Evolutionary conservation across 163 green algal genomes (phyloP), one percentile per base, ranked within the genome.

Genomic region (Prototheca stagnorum): DNA sequence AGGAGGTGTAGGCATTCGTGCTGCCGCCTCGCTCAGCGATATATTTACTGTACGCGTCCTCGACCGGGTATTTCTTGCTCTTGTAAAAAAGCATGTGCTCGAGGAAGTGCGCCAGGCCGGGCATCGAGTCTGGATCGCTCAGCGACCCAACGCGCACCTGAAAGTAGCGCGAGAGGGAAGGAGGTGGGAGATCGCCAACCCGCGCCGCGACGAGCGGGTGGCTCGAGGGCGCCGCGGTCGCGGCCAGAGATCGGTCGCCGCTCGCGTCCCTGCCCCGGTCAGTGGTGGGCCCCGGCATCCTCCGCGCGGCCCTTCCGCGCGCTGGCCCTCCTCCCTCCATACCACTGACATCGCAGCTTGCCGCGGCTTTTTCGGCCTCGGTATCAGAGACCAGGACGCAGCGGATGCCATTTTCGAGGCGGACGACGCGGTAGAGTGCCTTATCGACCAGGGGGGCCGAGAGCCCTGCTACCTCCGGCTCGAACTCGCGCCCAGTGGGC

Each of bases 71-170:
- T 51, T 81, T 78, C 21, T 67, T 61, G 39, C 65, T 87, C 46
- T 76, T 75, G 81, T 95, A 96, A 73, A 99, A 98, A 12, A 99
- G 77, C 91, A 99, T 98, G 70, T 99, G 91, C 71, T 99, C 91
- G 48, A 91, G 62, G 62, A 91, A 93, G 63, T 92, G 81, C 0
- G 81, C 81, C 44, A 92, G 59, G 8, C 81, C 81, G 2, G 65
- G 67, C 2, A 88, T 57, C 8, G 78, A 70, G 3, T 54, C 23
- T 12, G 81, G 81, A 55, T 93, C 83, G 17, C 37, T 56, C 43
- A 93, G 54, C 39, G 47, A 73, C 31, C 83, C 83, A 16, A 88
- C 72, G 9, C 66, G 56, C 9, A 92, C 81, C 76, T 91, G 63
- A 47, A 54, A n/a, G n/a, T n/a, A n/a, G n/a, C n/a, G n/a, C n/a